These are phyloP conservation scores for Brettanomyces sp. DNA, from an alignment of 805 yeast genomes.

Conservation along the genomic window DNA sequence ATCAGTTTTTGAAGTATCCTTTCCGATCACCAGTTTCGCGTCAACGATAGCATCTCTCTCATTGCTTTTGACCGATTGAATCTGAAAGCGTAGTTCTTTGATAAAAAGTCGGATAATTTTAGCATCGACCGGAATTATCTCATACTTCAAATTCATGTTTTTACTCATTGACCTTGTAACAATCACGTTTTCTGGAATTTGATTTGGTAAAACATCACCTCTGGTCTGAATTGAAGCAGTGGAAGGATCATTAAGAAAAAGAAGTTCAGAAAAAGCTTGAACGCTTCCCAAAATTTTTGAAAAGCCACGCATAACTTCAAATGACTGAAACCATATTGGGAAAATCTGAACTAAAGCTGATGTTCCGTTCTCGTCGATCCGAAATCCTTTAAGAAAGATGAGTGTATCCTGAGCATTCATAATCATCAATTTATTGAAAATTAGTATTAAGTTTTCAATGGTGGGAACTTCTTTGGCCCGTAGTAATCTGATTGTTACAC, in stretches of 20 bases:
- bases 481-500: slow-evolving; percentile 59
- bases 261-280: slow-evolving; percentile 64
- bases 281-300: slow-evolving; percentile 59
- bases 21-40: slow-evolving; percentile 7
- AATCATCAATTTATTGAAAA: slow-evolving; percentile 64
- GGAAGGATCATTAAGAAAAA: slow-evolving; percentile 44
- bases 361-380: slow-evolving; percentile 11
- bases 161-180: slow-evolving; percentile 81
- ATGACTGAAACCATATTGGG: slow-evolving; percentile 76
- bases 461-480: slow-evolving; percentile 63
- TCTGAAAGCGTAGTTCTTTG: slow-evolving; percentile 60
- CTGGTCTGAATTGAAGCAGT: slow-evolving; percentile 49
- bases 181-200: slow-evolving; percentile 45
- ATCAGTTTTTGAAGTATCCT: slow-evolving; percentile 16
- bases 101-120: slow-evolving; percentile 67
- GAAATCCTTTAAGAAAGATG: slow-evolving; percentile 42
- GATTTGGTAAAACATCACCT: slow-evolving; percentile 65
- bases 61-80: slow-evolving; percentile 31
- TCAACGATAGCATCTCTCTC: slow-evolving; percentile 21
- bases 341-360: slow-evolving; percentile 49
- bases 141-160: slow-evolving; percentile 49
- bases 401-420: slow-evolving; percentile 56
- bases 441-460: slow-evolving; percentile 65
- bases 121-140: slow-evolving; percentile 56
- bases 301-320: slow-evolving; percentile 72